Base-by-base conservation (phyloP, 768 basidiomycete species). In the Mycena filopes region DNA sequence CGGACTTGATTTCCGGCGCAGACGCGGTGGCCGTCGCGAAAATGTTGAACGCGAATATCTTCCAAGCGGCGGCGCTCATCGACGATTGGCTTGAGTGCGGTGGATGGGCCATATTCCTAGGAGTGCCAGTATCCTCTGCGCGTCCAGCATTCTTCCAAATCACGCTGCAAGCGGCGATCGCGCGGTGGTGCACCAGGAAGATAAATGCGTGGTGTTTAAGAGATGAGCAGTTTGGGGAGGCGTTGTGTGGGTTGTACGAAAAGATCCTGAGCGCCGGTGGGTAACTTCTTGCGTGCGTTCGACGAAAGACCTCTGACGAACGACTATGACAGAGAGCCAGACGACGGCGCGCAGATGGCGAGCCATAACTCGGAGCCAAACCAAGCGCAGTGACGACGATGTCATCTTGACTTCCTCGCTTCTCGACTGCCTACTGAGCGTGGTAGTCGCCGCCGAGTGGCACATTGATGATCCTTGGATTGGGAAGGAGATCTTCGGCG, bases 21-120 rank as follows among this genome's bases (percentile, higher is more conserved):
- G 55, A 57, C 10, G 45, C 45, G 6, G 45, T 47, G 23, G 25
- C 28, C 6, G 12, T 48, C 25, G 56, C 36, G 16, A 49, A 48
- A 25, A 48, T 23, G 3, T 38, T 58, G 45, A 48, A 48, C 23
- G 56, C 56, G 11, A 48, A 58, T 28, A 48, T 58, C 15, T 58
- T 58, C 33, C 56, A 58, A 29, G 25, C 46, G 16, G 36, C 56
- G 25, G 36, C 56, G 15, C 41, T 58, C 21, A 47, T 58, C 45
- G 53, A 43, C 9, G 53, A 47, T 33, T 40, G 42, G 43, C 29
- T 47, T 16, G 60, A 47, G 31, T 62, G 26, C n/a, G 8, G 23
- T 20, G 31, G 26, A 11, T 13, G 11, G 28, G n/a, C 23, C 20
- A 4, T 8, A 28, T 20, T 43, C 8, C 42, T 20, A 33, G n/a